Percentiles rank a stretch among this genome's conserved stretches.
These are phyloP conservation scores for Lentinula raphanica DNA, from an alignment of 768 basidiomycete genomes.

Conservation along the genomic window DNA sequence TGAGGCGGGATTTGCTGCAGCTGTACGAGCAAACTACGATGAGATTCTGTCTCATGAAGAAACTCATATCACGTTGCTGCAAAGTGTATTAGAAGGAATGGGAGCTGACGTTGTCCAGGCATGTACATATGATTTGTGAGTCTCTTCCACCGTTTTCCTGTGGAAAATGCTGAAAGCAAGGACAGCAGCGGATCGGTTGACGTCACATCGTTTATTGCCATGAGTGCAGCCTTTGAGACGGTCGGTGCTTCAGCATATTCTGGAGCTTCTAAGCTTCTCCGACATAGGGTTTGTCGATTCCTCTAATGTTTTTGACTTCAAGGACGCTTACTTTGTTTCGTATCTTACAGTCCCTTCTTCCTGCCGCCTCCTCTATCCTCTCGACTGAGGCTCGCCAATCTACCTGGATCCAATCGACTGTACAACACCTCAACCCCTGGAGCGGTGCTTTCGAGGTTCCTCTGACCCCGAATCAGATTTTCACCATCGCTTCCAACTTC, in stretches of 20 bases:
- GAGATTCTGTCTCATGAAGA: constrained; percentile 53
- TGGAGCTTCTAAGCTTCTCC: constrained; percentile 40
- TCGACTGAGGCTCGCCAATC: constrained; percentile 59
- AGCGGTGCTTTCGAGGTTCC: constrained; percentile 43
- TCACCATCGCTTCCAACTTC: constrained; percentile 39
- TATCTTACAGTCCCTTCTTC: constrained; percentile 23
- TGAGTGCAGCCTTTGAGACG: constrained; percentile 49
- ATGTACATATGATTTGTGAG: constrained; percentile 59
- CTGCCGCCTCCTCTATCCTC: constrained; percentile 44
- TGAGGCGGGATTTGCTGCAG: constrained; percentile 42
- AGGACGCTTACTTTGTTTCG: constrained; percentile 10
- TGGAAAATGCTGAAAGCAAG: not conserved
- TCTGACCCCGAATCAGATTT: constrained; percentile 37
- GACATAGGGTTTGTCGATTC: constrained; percentile 27
- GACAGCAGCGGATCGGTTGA: constrained; percentile 37
- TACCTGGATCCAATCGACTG: constrained; percentile 51
- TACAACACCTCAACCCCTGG: constrained; percentile 48
- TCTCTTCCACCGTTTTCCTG: not conserved
- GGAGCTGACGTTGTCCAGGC: constrained; percentile 35
- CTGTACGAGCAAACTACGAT: constrained; percentile 44
- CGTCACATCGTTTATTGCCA: constrained; percentile 41
- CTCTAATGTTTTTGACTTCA: constrained; percentile 22
- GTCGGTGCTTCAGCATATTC: constrained; percentile 43
- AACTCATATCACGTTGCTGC: constrained; percentile 50
- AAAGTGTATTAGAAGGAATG: constrained; percentile 38